These are phyloP conservation scores for Lentinula detonsa DNA, from an alignment of 768 basidiomycete species.

Conservation along the genomic window DNA sequence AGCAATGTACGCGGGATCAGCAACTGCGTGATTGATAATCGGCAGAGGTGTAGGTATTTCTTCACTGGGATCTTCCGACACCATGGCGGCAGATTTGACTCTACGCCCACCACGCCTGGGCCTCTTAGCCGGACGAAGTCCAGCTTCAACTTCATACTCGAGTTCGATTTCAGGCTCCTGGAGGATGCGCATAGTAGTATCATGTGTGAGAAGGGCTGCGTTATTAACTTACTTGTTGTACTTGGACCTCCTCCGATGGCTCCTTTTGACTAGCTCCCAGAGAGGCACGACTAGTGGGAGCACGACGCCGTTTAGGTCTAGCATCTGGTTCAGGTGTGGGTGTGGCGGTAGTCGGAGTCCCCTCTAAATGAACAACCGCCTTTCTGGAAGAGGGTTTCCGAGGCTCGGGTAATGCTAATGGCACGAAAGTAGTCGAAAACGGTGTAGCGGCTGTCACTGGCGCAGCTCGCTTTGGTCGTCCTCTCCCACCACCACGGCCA, in stretches of 20 bases:
- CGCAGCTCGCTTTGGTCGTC: constrained; percentile 19
- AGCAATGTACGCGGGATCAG: constrained; percentile 20
- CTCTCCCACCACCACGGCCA: constrained; percentile 40
- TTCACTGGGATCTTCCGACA: constrained; percentile 18
- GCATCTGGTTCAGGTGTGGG: constrained; percentile 67
- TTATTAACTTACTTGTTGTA: neutral
- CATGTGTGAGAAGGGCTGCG: neutral
- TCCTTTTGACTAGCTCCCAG: constrained; percentile 17
- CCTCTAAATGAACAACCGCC: constrained; percentile 37
- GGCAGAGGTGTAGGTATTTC: constrained; percentile 22
- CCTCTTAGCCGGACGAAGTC: constrained; percentile 31
- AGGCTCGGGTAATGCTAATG: constrained; percentile 15
- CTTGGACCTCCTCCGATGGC: neutral
- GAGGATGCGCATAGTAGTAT: neutral
- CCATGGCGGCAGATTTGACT: constrained; percentile 37
- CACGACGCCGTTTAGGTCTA: constrained; percentile 34
- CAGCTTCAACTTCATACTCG: constrained; percentile 12
- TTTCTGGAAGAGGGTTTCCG: constrained; percentile 31
- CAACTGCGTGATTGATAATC: constrained; percentile 5
- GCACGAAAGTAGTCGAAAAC: constrained; percentile 8
- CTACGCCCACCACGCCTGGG: constrained; percentile 31
- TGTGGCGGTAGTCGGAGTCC: constrained; percentile 44
- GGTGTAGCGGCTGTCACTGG: constrained; percentile 12
- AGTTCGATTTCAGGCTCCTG: constrained; percentile 10
- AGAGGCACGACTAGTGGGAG: constrained; percentile 19